phyloP scores from a whole-genome alignment of 305 asterid species.

The Ilex paraguariensis region DNA sequence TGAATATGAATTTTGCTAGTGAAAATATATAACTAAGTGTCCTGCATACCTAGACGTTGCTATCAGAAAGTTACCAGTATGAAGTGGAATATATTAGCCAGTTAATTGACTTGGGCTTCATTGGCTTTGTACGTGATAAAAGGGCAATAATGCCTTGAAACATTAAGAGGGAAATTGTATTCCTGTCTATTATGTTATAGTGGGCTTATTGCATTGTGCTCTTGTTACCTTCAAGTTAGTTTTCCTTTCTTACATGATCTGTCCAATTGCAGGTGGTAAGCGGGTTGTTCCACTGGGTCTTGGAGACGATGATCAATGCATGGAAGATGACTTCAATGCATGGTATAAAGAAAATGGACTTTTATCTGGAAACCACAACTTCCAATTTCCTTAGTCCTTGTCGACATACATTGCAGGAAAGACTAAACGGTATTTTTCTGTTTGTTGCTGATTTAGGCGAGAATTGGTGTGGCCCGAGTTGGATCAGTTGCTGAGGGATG shows the following conservation, averaged over 20 bases:
- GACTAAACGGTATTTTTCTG: background rate
- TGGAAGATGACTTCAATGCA: constrained; percentile 87
- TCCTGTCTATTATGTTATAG: background rate
- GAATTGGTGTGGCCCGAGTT: constrained; percentile 88
- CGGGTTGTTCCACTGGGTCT: constrained; percentile 81
- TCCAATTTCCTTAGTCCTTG: background rate
- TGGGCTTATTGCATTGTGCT: background rate
- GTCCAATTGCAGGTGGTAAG: constrained; percentile 57
- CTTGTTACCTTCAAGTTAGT: background rate
- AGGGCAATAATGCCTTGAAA: too few relatives aligned
- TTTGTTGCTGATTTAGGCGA: constrained; percentile 49
- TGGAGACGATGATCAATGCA: constrained; percentile 95
- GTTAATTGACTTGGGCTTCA: too few relatives aligned
- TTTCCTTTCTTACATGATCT: background rate
- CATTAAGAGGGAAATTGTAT: background rate
- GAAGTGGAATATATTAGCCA: too few relatives aligned
- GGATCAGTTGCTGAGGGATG: constrained; percentile 66
- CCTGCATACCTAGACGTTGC: too few relatives aligned
- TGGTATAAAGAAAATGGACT: constrained; percentile 44
- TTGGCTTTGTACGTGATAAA: too few relatives aligned
- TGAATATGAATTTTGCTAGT: background rate
- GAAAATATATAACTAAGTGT: too few relatives aligned
- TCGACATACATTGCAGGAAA: too few relatives aligned
- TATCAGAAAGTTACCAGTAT: too few relatives aligned
- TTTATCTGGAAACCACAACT: background rate